These are phyloP conservation scores for Pulveroboletus sp. DNA, from an alignment of 768 basidiomycete genomes.

Conservation along the genomic window DNA sequence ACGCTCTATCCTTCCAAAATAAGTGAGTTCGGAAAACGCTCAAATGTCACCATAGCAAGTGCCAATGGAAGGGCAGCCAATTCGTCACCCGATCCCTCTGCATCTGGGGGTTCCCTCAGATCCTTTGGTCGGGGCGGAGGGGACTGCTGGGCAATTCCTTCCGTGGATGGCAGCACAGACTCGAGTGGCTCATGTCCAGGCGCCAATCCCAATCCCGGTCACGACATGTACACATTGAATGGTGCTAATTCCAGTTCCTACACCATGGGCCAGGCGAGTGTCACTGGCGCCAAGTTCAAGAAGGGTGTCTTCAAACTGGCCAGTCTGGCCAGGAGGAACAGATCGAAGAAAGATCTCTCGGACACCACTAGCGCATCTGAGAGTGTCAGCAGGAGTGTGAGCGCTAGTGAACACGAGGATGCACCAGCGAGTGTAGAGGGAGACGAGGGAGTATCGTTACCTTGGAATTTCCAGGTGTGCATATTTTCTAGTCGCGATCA, in stretches of 20 bases:
- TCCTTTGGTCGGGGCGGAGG: conserved; percentile 9
- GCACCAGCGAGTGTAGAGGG: conserved; percentile 22
- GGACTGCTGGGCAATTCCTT: conserved; percentile 11
- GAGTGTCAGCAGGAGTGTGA: conserved; percentile 8
- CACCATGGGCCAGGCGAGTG: conserved; percentile 4
- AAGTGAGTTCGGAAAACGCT: conserved; percentile 5
- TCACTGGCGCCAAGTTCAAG: conserved; percentile 16
- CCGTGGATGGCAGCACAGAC: conserved; percentile 25
- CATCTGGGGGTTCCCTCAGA: conserved; percentile 15
- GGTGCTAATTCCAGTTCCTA: conserved; percentile 18
- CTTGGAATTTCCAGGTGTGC: conserved; percentile 71
- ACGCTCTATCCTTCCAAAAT: conserved; percentile 8
- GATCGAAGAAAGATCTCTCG: conserved; percentile 27
- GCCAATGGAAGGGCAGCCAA: conserved; percentile 8
- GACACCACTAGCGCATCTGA: conserved; percentile 15
- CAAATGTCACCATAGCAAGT: not conserved
- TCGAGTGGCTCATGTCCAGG: conserved; percentile 21
- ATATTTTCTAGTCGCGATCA: not conserved
- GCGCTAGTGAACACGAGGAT: conserved; percentile 10
- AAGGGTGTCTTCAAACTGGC: conserved; percentile 36
- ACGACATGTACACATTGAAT: conserved; percentile 8
- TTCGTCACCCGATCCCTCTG: conserved; percentile 16
- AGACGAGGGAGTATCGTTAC: conserved; percentile 61
- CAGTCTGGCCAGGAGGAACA: conserved; percentile 32
- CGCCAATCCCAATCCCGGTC: conserved; percentile 1